Percentiles rank a stretch among this genome's conserved stretches.
Conservation (phyloP, 306 rosid species). For the Lotus japonicus region DNA sequence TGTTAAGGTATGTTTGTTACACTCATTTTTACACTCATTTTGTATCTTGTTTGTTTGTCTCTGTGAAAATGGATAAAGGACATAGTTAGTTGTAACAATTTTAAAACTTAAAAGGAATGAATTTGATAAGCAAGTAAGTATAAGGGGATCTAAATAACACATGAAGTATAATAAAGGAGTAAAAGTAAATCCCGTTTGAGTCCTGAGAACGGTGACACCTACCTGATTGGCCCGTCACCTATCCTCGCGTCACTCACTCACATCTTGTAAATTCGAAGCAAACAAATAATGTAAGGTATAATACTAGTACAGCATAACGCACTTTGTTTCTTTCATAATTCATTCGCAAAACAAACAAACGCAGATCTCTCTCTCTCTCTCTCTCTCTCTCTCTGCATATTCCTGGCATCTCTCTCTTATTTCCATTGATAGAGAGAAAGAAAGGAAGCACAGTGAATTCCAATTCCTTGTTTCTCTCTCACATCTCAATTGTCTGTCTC, state of each 20-base stretch:
- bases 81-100: no score
- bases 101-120: no score
- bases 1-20: no score
- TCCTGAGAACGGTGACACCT: neutral
- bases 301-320: neutral
- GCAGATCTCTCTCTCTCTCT: conserved; percentile 3
- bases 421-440: neutral
- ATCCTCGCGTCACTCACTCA: conserved; percentile 21
- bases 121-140: no score
- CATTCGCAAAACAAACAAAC: neutral
- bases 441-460: neutral
- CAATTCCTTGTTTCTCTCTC: neutral
- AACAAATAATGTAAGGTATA: neutral
- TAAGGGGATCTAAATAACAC: no score
- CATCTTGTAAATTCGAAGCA: conserved; percentile 35
- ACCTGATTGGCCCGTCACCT: conserved; percentile 33
- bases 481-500: neutral
- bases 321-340: neutral
- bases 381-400: conserved; percentile 22
- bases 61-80: no score
- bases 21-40: no score
- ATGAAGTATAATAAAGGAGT: no score
- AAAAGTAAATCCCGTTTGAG: no score
- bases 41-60: no score
- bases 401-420: conserved; percentile 36